These are phyloP conservation scores for Phyllosticta citribraziliensis DNA, from an alignment of 2,329 filamentous ascomycete genomes.

Conservation along the genomic window DNA sequence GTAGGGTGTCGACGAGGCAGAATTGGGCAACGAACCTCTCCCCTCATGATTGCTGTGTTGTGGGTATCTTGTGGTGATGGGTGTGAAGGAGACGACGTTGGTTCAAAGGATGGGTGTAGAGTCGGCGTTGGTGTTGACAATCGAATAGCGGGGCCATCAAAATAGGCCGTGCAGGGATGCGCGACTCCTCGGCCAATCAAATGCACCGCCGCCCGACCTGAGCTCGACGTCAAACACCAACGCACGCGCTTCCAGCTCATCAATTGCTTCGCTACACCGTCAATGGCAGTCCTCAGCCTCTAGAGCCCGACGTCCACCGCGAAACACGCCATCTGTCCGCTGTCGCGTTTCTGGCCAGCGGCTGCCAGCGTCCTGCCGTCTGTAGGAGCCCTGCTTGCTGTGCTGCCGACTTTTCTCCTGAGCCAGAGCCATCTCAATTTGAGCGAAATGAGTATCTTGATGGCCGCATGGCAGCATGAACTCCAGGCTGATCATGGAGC, in stretches of 20 bases:
- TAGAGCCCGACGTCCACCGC: background rate
- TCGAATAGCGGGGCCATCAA: conserved; percentile 10
- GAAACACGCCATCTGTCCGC: background rate
- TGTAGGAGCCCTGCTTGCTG: background rate
- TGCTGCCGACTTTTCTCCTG: background rate
- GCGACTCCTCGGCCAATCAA: background rate
- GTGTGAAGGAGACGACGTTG: conserved; percentile 5
- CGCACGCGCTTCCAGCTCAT: background rate
- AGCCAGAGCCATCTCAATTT: background rate
- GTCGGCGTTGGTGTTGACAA: conserved; percentile 10
- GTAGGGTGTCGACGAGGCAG: conserved; percentile 4
- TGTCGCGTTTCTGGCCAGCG: background rate
- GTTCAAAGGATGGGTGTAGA: background rate
- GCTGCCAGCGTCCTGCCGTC: background rate
- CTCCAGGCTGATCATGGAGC: background rate
- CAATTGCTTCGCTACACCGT: too few species aligned
- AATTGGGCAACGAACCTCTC: conserved; percentile 26
- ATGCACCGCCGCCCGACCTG: background rate
- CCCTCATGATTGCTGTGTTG: conserved; percentile 25
- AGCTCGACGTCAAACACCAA: background rate
- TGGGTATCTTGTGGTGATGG: conserved; percentile 7
- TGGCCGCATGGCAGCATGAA: background rate
- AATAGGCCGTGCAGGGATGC: conserved; percentile 9
- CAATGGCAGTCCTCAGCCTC: too few species aligned
- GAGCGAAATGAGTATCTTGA: background rate